Conservation (phyloP, 257 asterid species). For the Cruciata laevipes region DNA sequence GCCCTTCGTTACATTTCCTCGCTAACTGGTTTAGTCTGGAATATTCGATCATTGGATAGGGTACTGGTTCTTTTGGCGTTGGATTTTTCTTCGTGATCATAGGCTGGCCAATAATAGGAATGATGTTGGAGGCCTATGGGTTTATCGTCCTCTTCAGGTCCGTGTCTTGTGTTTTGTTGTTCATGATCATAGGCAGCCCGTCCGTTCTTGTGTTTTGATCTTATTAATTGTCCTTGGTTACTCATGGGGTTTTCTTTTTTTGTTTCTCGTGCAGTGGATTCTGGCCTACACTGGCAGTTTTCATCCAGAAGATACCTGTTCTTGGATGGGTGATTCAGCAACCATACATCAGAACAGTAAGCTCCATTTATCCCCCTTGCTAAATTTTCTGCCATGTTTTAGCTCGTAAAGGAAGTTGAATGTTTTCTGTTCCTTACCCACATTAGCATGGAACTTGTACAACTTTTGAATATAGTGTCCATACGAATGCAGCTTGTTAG, state of each 20-base stretch:
- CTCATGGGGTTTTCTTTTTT: constrained; percentile 10
- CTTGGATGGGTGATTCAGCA: constrained; percentile 92
- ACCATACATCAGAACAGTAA: constrained; percentile 87
- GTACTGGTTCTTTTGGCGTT: constrained; percentile 65
- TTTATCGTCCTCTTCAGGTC: constrained; percentile 93
- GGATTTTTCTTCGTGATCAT: constrained; percentile 83
- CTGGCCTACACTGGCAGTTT: constrained; percentile 95
- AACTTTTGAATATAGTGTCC: background rate
- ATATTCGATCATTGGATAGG: constrained; percentile 38
- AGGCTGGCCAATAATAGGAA: constrained; percentile 93
- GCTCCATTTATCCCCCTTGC: constrained; percentile 12
- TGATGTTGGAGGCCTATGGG: constrained; percentile 95
- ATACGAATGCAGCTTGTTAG: too few species aligned
- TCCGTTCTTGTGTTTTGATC: background rate
- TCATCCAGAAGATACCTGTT: constrained; percentile 85
- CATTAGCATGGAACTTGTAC: too few species aligned
- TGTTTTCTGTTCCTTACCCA: background rate
- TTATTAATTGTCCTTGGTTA: constrained; percentile 13
- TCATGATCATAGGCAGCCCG: too few species aligned
- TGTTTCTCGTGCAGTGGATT: constrained; percentile 64
- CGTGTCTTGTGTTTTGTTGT: background rate
- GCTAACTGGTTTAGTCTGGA: constrained; percentile 5
- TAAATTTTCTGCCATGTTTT: background rate
- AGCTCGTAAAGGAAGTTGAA: background rate
- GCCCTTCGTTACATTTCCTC: constrained; percentile 2